phyloP scores from a whole-genome alignment of 1,284 basidiomycete species.

The Cryptococcus depauperatus region DNA sequence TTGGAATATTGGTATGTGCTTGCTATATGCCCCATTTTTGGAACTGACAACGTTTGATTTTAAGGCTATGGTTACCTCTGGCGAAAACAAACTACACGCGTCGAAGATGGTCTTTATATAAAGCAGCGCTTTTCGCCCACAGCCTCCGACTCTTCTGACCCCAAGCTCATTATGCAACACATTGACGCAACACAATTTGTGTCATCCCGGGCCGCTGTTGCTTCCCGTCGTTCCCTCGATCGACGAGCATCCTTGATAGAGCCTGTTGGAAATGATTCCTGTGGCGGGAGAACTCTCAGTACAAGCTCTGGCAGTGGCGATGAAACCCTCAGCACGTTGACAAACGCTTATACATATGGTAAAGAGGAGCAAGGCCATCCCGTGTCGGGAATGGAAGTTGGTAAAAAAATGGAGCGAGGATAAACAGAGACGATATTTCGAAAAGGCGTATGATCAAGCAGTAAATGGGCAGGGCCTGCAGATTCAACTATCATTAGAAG shows the following conservation, averaged over 20 bases:
- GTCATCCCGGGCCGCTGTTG: slow-evolving; percentile 1
- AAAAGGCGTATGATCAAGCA: slow-evolving; percentile 16
- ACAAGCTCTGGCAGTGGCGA: slow-evolving; percentile 3
- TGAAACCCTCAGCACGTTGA: slow-evolving; percentile 7
- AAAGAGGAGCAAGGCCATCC: background rate
- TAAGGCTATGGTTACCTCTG: slow-evolving; percentile 39
- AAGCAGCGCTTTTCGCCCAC: slow-evolving; percentile 28
- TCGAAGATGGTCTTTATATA: slow-evolving; percentile 42
- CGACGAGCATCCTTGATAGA: slow-evolving; percentile 26
- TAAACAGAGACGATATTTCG: slow-evolving; percentile 1
- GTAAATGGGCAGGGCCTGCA: slow-evolving; percentile 16
- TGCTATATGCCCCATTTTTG: background rate
- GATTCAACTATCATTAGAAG: no score
- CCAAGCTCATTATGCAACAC: slow-evolving; percentile 23
- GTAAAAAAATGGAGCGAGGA: no score
- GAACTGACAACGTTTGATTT: background rate
- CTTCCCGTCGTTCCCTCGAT: slow-evolving; percentile 1
- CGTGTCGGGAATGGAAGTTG: no score
- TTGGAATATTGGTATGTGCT: slow-evolving; percentile 66
- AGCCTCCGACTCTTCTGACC: slow-evolving; percentile 25
- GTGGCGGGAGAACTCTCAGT: no score
- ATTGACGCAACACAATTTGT: slow-evolving; percentile 13
- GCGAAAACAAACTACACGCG: slow-evolving; percentile 32
- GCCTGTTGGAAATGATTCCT: slow-evolving; percentile 22
- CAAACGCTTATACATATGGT: background rate